phyloP scores from a whole-genome alignment of 768 basidiomycete genomes.

The Auricularia heimuer region DNA sequence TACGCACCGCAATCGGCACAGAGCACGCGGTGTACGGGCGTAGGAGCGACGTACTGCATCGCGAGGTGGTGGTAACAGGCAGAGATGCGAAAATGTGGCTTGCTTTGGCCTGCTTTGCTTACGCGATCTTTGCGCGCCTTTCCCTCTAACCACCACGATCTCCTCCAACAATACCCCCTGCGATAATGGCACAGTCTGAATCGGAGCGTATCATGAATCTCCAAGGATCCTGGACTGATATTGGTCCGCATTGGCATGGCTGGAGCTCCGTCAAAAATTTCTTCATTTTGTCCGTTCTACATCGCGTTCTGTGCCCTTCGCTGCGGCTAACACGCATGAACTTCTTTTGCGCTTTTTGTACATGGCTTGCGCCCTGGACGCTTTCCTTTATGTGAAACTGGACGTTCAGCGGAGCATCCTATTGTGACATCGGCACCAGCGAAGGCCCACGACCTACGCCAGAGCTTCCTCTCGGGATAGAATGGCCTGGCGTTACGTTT shows the following conservation, averaged over 20 bases:
- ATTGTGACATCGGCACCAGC: background rate
- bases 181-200: background rate
- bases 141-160: background rate
- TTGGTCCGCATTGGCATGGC: background rate
- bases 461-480: background rate
- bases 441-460: background rate
- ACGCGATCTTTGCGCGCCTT: background rate
- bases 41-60: slow-evolving; percentile 75
- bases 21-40: slow-evolving; percentile 71
- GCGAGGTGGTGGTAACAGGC: background rate
- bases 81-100: background rate
- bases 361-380: background rate
- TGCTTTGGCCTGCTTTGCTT: background rate
- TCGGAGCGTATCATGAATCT: background rate
- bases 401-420: background rate
- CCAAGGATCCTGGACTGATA: background rate
- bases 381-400: background rate
- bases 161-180: background rate
- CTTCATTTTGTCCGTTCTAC: background rate
- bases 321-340: background rate
- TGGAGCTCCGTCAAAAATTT: background rate
- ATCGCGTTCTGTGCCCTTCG: background rate
- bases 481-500: background rate
- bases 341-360: background rate
- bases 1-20: slow-evolving; percentile 79